Evolutionary conservation across 129 eudicot genomes (phyloP), one percentile per base, ranked within the genome.

Genomic region (Deinandra increscens): DNA sequence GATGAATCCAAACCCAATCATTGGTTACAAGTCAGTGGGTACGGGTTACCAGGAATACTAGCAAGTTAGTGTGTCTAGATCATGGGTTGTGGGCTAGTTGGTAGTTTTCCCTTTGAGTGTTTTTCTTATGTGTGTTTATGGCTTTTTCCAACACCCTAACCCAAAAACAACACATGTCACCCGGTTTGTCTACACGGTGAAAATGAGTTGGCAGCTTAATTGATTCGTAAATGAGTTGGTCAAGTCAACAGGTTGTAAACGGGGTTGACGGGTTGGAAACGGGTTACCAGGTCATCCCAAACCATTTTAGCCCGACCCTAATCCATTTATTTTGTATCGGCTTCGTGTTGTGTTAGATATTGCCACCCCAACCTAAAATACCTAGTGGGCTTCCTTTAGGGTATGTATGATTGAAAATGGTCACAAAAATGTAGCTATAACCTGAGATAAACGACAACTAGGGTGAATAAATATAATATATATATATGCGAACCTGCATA

Each of bases 401-500:
- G 26, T 65, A 26, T 66, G 14, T 66, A n/a, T n/a, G 14, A 26
- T 4, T 14, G 71, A 45, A 44, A 51, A 46, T 66, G 43, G 59
- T n/a, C 2, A 66, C 26, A 66, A 45, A 15, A 8, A 70, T 23
- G 54, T 26, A 38, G 42, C 59, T 13, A 26, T 42, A 29, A 56
- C 39, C 15, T 9, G 6, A 42, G 46, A 60, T 7, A 6, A 45
- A 20, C 0, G 10, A 41, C 42, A 44, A 42, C 22, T n/a, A 3
- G 44, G 56, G 44, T 42, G 44, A 33, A 61, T 72, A 60, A 44
- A 55, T 39, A 26, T 34, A 18, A 20, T 66, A 50, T 31, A 36
- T 17, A 20, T 66, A 50, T 31, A 36, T 17, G 65, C 81, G 33
- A 59, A 90, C 97, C 97, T 84, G 97, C 89, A 90, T 75, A 82